Percentiles rank a stretch among this genome's conserved stretches.
phyloP scores from a whole-genome alignment of 805 yeast genomes.

The Candida wancherniae region DNA sequence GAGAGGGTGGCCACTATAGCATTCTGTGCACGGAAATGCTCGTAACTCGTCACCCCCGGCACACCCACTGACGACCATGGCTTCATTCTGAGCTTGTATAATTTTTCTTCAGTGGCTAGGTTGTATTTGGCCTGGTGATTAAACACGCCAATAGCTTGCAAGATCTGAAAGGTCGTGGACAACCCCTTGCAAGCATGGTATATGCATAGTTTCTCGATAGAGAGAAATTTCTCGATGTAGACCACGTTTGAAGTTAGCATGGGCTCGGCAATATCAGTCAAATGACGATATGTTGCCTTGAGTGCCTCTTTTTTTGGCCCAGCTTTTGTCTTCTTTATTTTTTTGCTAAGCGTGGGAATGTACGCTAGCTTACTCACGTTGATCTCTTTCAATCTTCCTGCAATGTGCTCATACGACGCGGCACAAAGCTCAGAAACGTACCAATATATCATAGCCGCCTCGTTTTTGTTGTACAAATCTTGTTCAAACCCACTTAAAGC shows the following conservation, averaged over 20 bases:
- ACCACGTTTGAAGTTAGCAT: conserved; percentile 22
- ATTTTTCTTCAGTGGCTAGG: conserved; percentile 15
- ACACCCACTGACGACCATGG: conserved; percentile 76
- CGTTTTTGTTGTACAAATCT: conserved; percentile 69
- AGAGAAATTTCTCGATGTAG: conserved; percentile 21
- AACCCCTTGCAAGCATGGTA: conserved; percentile 19
- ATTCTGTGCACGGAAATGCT: conserved; percentile 22
- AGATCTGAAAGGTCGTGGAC: conserved; percentile 9
- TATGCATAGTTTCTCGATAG: conserved; percentile 17
- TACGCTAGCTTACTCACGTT: conserved; percentile 22
- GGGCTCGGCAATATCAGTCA: conserved; percentile 33
- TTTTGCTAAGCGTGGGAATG: conserved; percentile 14
- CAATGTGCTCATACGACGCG: conserved; percentile 38
- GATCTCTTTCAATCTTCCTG: conserved; percentile 28
- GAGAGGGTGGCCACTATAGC: not conserved
- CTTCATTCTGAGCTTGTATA: conserved; percentile 57
- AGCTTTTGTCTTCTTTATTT: conserved; percentile 29
- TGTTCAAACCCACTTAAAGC: conserved; percentile 70
- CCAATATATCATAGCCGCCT: conserved; percentile 65
- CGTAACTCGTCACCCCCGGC: conserved; percentile 58
- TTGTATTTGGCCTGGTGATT: not conserved
- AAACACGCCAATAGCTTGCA: conserved; percentile 2
- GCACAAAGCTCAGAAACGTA: conserved; percentile 49
- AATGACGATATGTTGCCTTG: conserved; percentile 24
- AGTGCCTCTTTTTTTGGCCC: conserved; percentile 45